Evolutionary conservation across 306 rosid genomes (phyloP), one percentile per base, ranked within the genome.

Genomic region (Lathyrus oleraceus): DNA sequence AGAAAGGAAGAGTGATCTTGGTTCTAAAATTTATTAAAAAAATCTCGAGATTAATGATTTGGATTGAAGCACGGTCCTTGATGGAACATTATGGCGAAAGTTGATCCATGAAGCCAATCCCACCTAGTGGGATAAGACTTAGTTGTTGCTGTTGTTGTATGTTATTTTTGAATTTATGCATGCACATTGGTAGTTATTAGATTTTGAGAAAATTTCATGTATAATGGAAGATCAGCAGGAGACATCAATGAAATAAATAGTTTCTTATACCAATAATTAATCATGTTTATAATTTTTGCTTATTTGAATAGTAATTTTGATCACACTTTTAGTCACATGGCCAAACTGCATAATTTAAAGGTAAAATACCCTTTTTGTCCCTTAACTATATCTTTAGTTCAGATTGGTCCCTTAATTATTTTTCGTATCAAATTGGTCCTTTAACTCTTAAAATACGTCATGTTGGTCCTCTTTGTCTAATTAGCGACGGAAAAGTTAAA

Each of bases 141-240:
- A 25, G 28, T 25, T 25, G 28, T 23, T 57, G 21, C 3, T 48
- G 56, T 23, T 57, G 21, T 8, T 48, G 56, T 48, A 48, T 48
- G 25, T 16, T 48, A 16, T 4, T 48, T 48, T 20, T 45, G 23
- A 47, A 48, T 47, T 8, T 68, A 28, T 60, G 4, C 28, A 35
- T 14, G 45, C 59, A 45, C 28, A 10, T 25, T 15, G 28, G 28
- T 25, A 25, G 28, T 25, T 25, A 25, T 25, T 25, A 25, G 66
- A 19, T 44, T 65, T 49, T 38, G 12, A 43, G 59, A 53, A 53
- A 61, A 44, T 65, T 54, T 19, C 13, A 8, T 74, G 52, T 44
- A 21, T 35, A 44, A 32, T 32, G 43, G 61, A 28, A 49, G 17
- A 67, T 30, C 32, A 6, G 40, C 12, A 10, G 14, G 14, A 30